These are phyloP conservation scores for Cenchrus purpureus DNA, from an alignment of 176 grass and related monocot genomes.

Conservation along the genomic window DNA sequence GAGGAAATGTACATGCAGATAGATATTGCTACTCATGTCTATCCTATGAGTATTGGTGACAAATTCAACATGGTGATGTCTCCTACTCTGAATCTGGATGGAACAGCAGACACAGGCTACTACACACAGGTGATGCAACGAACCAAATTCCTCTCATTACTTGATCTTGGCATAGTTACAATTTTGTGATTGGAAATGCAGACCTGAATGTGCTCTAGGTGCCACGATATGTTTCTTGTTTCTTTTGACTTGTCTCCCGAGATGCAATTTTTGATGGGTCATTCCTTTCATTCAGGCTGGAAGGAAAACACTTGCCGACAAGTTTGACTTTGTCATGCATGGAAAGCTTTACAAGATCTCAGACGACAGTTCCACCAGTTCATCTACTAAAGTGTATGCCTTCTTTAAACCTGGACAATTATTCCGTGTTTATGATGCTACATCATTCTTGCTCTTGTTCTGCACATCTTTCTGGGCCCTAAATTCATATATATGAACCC, in stretches of 20 bases:
- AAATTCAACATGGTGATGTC: slow-evolving; percentile 76
- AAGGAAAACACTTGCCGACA: slow-evolving; percentile 65
- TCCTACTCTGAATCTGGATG: slow-evolving; percentile 66
- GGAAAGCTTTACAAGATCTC: slow-evolving; percentile 95
- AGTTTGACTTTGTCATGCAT: slow-evolving; percentile 86
- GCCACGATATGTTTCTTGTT: background rate
- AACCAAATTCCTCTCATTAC: background rate
- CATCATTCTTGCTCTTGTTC: background rate
- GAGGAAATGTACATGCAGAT: slow-evolving; percentile 66
- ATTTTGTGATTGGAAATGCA: background rate
- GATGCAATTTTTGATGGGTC: too few relatives aligned
- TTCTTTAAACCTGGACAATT: slow-evolving; percentile 4
- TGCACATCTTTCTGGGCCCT: background rate
- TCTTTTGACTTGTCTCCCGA: background rate
- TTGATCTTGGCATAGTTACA: background rate
- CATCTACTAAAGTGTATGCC: slow-evolving; percentile 68
- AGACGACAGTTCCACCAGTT: slow-evolving; percentile 56
- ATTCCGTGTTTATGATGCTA: background rate
- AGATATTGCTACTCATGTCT: slow-evolving; percentile 66
- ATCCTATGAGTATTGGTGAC: slow-evolving; percentile 52
- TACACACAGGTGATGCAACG: slow-evolving; percentile 54
- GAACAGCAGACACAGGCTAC: slow-evolving; percentile 61
- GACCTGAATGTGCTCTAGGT: background rate
- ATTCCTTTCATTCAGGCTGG: slow-evolving; percentile 42
- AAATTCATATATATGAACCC: background rate